phyloP scores from a whole-genome alignment of 1,284 basidiomycete species.

The Filobasidium uniguttulatum region DNA sequence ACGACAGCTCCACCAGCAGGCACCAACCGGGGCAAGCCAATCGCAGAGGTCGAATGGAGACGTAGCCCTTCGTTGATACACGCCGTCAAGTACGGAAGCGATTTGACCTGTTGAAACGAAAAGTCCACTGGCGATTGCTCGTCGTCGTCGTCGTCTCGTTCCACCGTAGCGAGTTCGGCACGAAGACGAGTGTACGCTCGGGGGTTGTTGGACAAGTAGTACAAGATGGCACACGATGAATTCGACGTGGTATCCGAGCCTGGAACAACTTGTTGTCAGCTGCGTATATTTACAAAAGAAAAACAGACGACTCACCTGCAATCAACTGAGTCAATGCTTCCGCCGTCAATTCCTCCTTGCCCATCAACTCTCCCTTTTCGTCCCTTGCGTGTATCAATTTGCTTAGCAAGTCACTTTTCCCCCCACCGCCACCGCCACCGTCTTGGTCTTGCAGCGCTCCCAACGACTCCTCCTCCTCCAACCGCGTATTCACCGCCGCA shows the following conservation, averaged over 20 bases:
- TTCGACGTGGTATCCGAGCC: slow-evolving; percentile 66
- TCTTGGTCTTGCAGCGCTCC: slow-evolving; percentile 44
- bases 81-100: slow-evolving; percentile 59
- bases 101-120: slow-evolving; percentile 50
- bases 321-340: slow-evolving; percentile 76
- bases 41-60: slow-evolving; percentile 55
- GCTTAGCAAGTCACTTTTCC: slow-evolving; percentile 52
- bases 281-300: not conserved
- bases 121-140: slow-evolving; percentile 39
- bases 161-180: slow-evolving; percentile 50
- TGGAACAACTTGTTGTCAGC: not conserved
- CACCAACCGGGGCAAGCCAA: slow-evolving; percentile 66
- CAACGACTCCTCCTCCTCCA: slow-evolving; percentile 46
- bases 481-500: slow-evolving; percentile 60
- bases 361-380: slow-evolving; percentile 62
- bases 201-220: slow-evolving; percentile 59
- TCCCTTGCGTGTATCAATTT: slow-evolving; percentile 66
- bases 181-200: slow-evolving; percentile 56
- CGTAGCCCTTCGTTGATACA: slow-evolving; percentile 72
- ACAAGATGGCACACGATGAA: slow-evolving; percentile 72
- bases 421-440: too few species aligned
- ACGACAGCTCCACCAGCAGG: slow-evolving; percentile 33
- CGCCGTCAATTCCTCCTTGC: slow-evolving; percentile 64
- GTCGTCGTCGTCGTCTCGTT: slow-evolving; percentile 27
- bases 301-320: slow-evolving; percentile 50